These are phyloP conservation scores for Lactuca saligna DNA, from an alignment of 129 eudicot genomes.

Conservation along the genomic window DNA sequence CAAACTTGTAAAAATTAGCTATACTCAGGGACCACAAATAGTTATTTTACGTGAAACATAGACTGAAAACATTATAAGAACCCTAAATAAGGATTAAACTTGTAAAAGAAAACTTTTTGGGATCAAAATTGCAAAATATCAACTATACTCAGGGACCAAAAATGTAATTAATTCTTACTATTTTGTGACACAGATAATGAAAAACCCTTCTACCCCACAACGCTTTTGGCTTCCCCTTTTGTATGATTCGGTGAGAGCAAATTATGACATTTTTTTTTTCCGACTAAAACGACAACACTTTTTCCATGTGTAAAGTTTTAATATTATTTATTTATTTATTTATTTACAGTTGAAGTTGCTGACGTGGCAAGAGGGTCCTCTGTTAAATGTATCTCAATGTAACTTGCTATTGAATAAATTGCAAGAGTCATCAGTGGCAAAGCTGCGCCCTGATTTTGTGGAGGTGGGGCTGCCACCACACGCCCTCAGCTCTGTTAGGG, in stretches of 20 bases:
- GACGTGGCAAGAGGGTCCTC: slow-evolving; percentile 67
- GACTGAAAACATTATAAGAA: too few species aligned
- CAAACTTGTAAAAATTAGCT: too few species aligned
- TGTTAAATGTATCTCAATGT: slow-evolving; percentile 72
- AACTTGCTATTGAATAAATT: slow-evolving; percentile 73
- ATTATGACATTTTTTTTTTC: not conserved
- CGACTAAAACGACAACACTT: too few species aligned
- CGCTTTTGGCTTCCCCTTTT: slow-evolving; percentile 90
- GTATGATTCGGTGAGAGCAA: slow-evolving; percentile 82
- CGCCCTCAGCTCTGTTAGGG: slow-evolving; percentile 74
- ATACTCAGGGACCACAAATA: too few species aligned
- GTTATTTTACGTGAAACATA: too few species aligned
- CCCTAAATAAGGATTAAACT: too few species aligned
- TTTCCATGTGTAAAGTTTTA: not conserved
- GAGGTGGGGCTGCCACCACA: slow-evolving; percentile 73
- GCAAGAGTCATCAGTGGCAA: slow-evolving; percentile 82
- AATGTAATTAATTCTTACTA: not conserved
- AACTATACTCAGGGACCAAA: too few species aligned
- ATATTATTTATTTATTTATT: not conserved
- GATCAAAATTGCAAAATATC: too few species aligned
- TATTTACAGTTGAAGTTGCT: slow-evolving; percentile 76
- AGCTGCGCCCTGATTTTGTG: slow-evolving; percentile 68
- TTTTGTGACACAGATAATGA: slow-evolving; percentile 69
- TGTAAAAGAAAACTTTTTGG: too few species aligned
- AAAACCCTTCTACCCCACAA: slow-evolving; percentile 92